Evolutionary conservation across 495 filamentous ascomycete species (phyloP), one percentile per base, ranked within the genome.

Genomic region (Trichoderma reesei): DNA sequence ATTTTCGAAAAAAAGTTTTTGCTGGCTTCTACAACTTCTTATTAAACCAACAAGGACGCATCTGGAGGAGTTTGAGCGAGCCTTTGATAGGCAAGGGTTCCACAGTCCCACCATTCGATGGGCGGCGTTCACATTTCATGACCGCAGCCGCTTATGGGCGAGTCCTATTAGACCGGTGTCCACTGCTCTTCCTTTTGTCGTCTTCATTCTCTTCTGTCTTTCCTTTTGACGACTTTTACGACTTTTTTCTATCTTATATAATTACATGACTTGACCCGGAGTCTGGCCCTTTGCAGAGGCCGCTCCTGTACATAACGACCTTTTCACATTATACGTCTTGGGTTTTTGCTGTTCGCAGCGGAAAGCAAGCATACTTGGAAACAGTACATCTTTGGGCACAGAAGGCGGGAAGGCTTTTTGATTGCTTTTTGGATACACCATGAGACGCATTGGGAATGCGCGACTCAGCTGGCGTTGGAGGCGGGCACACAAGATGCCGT

Each of bases 241-340:
- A 56, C 31, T 8, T 3, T 31, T 16, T 51, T 18, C 18, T 56
- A 33, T 56, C 33, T 56, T 6, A 56, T 56, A 56, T 56, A 56
- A 56, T 61, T 41, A 34, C 62, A 14, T 60, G 44, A 51, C 61
- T 26, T 44, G 36, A 33, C 18, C 20, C 60, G 11, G 37, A 37
- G 38, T 16, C 20, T 38, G 36, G 14, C 20, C 60, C 31, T 1
- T 3, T 31, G n/a, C 10, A 26, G 9, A 9, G 39, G 20, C 46
- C 31, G 44, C 62, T 56, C 31, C 62, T 64, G 62, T 64, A 64
- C 33, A 64, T 64, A 39, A 39, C 37, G 37, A 63, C 9, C 16
- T 63, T 20, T 63, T 11, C 14, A 60, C 31, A n/a, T 14, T 60
- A 26, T 6, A 38, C 20, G 14, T 38, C 56, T 60, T 60, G 26